A percentile compares a stretch with the other conserved stretches of the same genome.
These are phyloP conservation scores for Lasiosphaeriaceae sp. DNA, from an alignment of 495 filamentous ascomycete species.

Conservation along the genomic window DNA sequence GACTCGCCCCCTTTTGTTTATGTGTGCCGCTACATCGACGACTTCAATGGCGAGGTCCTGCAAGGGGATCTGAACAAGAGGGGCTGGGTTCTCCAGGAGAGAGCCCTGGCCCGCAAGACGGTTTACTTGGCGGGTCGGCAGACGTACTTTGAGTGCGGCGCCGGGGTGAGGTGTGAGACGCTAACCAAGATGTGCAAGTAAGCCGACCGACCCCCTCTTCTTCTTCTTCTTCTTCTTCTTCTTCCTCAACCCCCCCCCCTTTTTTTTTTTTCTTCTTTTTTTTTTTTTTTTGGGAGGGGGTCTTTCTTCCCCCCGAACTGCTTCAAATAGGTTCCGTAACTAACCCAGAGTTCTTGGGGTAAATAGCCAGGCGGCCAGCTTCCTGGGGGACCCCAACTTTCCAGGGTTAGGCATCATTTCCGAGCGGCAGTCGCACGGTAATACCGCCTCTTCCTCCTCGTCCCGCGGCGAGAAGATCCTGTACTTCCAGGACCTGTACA, in stretches of 20 bases:
- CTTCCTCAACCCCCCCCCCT: too few relatives aligned
- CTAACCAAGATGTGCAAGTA: conserved; percentile 31
- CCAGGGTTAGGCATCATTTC: conserved; percentile 16
- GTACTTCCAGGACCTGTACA: conserved; percentile 28
- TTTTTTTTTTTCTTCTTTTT: not conserved
- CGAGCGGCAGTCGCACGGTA: not conserved
- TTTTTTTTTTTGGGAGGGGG: not conserved
- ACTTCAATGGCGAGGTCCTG: conserved; percentile 33
- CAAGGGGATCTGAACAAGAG: conserved; percentile 29
- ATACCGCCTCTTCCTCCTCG: not conserved
- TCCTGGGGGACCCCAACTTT: conserved; percentile 36
- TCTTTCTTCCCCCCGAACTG: too few relatives aligned
- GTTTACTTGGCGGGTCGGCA: conserved; percentile 40
- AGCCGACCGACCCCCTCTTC: too few relatives aligned
- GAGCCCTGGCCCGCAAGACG: conserved; percentile 34
- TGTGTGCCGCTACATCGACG: conserved; percentile 26
- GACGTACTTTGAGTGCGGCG: conserved; percentile 42
- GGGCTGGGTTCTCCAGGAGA: conserved; percentile 43
- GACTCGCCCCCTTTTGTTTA: conserved; percentile 17
- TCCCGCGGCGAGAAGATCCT: conserved; percentile 20
- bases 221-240: too few relatives aligned
- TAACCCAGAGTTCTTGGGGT: not conserved
- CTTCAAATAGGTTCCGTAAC: not conserved
- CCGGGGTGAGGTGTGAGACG: conserved; percentile 36
- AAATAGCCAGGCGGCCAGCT: conserved; percentile 23